Percentiles rank a stretch among this genome's conserved stretches.
These are phyloP conservation scores for Murraya koenigii DNA, from an alignment of 345 rosid genomes.

Conservation along the genomic window DNA sequence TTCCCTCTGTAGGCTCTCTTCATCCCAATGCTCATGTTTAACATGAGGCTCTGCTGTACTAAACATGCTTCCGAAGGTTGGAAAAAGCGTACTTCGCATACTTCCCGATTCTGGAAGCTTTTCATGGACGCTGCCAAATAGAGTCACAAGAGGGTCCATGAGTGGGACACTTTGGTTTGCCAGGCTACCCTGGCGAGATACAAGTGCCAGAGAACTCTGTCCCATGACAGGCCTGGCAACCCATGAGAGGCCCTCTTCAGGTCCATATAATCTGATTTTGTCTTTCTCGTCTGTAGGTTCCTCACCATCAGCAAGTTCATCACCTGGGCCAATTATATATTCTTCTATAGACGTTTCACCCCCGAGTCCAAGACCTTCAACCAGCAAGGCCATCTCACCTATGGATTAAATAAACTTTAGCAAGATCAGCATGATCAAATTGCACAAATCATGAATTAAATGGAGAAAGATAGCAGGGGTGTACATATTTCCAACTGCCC, in stretches of 20 bases:
- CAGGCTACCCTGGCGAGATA: slow-evolving; percentile 85
- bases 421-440: slow-evolving; percentile 2
- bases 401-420: slow-evolving; percentile 27
- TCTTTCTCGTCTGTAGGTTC: slow-evolving; percentile 61
- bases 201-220: slow-evolving; percentile 62
- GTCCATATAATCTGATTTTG: slow-evolving; percentile 65
- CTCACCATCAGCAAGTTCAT: slow-evolving; percentile 52
- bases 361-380: slow-evolving; percentile 92
- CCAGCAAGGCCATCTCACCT: slow-evolving; percentile 98
- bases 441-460: slow-evolving; percentile 1
- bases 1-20: slow-evolving; percentile 71
- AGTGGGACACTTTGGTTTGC: slow-evolving; percentile 60
- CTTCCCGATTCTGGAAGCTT: slow-evolving; percentile 80
- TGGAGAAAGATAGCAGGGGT: background rate
- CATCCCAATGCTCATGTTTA: slow-evolving; percentile 82
- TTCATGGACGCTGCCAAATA: slow-evolving; percentile 92
- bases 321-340: slow-evolving; percentile 75
- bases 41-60: slow-evolving; percentile 61
- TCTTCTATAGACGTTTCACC: slow-evolving; percentile 91
- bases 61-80: slow-evolving; percentile 88
- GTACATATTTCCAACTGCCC: background rate
- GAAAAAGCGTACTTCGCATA: slow-evolving; percentile 70
- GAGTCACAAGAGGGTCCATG: slow-evolving; percentile 89
- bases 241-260: slow-evolving; percentile 86
- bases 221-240: slow-evolving; percentile 82